Conservation (phyloP, 192 early-diverging fungal species). For the Paraglomus occultum region DNA sequence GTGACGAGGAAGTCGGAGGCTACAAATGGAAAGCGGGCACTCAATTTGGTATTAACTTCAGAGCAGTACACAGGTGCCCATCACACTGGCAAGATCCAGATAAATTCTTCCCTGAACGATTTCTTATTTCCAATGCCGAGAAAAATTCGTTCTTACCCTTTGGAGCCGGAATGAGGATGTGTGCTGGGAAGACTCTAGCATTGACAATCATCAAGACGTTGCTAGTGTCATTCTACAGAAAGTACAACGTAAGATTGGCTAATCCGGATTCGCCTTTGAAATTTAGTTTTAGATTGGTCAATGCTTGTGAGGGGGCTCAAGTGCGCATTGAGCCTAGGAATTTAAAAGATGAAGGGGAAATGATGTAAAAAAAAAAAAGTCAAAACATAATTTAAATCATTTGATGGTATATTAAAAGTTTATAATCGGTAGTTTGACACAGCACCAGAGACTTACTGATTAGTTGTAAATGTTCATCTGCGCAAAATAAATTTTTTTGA, state of each 20-base stretch:
- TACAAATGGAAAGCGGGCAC: neutral
- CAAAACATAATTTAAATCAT: no score
- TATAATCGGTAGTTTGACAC: no score
- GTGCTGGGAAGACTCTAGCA: neutral
- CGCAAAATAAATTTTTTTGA: no score
- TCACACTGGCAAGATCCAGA: conserved; percentile 2
- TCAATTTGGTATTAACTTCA: neutral
- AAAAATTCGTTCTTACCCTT: conserved; percentile 4
- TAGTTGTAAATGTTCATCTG: no score
- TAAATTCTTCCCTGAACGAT: conserved; percentile 9
- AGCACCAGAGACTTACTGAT: no score
- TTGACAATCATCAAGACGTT: neutral
- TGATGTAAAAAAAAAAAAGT: no score
- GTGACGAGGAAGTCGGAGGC: conserved; percentile 7
- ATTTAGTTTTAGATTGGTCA: neutral
- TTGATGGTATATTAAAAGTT: no score
- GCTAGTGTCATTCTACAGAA: conserved; percentile 1
- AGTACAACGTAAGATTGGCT: neutral
- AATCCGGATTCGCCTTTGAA: conserved; percentile 7
- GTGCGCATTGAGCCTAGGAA: no score
- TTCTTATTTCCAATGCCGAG: neutral
- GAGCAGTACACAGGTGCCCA: neutral
- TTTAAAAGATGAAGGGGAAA: no score
- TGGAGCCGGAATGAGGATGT: neutral
- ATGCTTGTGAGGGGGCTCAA: neutral